Percentiles rank a stretch among this genome's conserved stretches.
phyloP scores from a whole-genome alignment of 2,329 filamentous ascomycete species.

The Penicillium sp. region DNA sequence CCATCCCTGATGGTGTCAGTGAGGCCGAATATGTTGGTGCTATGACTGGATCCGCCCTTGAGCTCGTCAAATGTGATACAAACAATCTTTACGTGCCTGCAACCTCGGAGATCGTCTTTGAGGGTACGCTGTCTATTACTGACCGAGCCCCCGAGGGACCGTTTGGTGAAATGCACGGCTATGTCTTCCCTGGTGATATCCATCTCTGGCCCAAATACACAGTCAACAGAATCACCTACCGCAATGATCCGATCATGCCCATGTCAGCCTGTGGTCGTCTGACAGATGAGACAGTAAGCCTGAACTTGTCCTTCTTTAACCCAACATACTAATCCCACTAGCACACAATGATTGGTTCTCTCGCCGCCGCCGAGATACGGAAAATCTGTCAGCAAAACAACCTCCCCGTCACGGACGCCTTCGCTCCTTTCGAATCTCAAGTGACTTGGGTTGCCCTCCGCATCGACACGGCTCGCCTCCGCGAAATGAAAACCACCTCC shows the following conservation, averaged over 20 bases:
- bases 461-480: constrained; percentile 58
- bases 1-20: constrained; percentile 50
- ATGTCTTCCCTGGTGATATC: constrained; percentile 46
- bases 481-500: constrained; percentile 53
- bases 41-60: constrained; percentile 46
- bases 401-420: constrained; percentile 48
- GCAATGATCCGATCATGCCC: constrained; percentile 50
- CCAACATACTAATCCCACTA: constrained; percentile 1
- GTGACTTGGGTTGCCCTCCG: constrained; percentile 54
- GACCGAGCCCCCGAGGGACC: constrained; percentile 50
- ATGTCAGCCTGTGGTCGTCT: constrained; percentile 45
- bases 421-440: constrained; percentile 48
- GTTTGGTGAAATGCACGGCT: constrained; percentile 51
- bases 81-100: constrained; percentile 52
- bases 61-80: constrained; percentile 55
- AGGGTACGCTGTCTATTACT: constrained; percentile 49
- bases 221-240: constrained; percentile 51
- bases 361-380: constrained; percentile 47
- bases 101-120: constrained; percentile 52
- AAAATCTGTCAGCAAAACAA: constrained; percentile 36
- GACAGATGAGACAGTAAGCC: constrained; percentile 47
- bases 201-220: constrained; percentile 43
- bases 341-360: constrained; percentile 44
- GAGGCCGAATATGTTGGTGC: constrained; percentile 53
- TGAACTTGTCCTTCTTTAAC: not conserved